Conservation (phyloP, 495 filamentous ascomycete genomes). For the Xylaria flabelliformis region DNA sequence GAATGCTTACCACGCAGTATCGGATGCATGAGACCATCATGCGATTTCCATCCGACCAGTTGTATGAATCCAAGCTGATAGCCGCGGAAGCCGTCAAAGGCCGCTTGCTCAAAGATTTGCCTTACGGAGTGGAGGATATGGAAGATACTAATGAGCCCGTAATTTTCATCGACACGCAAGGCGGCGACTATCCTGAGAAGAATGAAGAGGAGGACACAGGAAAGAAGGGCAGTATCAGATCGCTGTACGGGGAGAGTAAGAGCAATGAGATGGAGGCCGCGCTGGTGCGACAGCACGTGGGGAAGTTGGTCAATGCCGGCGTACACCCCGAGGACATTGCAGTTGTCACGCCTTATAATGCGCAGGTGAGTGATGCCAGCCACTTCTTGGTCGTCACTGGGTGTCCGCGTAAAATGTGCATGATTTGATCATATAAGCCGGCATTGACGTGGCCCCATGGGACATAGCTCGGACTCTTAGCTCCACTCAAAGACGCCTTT, state of each 20-base stretch:
- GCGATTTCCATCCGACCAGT: conserved; percentile 86
- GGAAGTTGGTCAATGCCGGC: conserved; percentile 75
- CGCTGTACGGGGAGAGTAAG: conserved; percentile 80
- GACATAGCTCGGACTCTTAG: conserved; percentile 70
- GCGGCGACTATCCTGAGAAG: conserved; percentile 77
- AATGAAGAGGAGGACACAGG: conserved; percentile 41
- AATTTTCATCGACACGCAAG: conserved; percentile 96
- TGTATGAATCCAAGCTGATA: conserved; percentile 82
- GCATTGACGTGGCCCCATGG: conserved; percentile 25
- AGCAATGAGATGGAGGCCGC: conserved; percentile 91
- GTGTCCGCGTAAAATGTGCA: neutral
- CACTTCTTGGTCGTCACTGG: neutral
- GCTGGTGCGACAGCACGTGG: conserved; percentile 78
- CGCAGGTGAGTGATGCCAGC: conserved; percentile 63
- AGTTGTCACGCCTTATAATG: conserved; percentile 95
- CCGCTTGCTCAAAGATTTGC: conserved; percentile 76
- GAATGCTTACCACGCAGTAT: conserved; percentile 97
- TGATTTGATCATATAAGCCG: neutral
- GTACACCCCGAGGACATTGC: conserved; percentile 83
- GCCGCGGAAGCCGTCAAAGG: conserved; percentile 78
- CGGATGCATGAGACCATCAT: conserved; percentile 97
- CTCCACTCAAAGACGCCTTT: conserved; percentile 78
- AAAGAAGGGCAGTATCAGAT: conserved; percentile 46
- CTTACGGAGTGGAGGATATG: conserved; percentile 77
- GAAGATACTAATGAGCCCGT: conserved; percentile 90